Evolutionary conservation across 2,329 filamentous ascomycete species (phyloP), one percentile per base, ranked within the genome.

Genomic region (Chaetothyriales sp.): DNA sequence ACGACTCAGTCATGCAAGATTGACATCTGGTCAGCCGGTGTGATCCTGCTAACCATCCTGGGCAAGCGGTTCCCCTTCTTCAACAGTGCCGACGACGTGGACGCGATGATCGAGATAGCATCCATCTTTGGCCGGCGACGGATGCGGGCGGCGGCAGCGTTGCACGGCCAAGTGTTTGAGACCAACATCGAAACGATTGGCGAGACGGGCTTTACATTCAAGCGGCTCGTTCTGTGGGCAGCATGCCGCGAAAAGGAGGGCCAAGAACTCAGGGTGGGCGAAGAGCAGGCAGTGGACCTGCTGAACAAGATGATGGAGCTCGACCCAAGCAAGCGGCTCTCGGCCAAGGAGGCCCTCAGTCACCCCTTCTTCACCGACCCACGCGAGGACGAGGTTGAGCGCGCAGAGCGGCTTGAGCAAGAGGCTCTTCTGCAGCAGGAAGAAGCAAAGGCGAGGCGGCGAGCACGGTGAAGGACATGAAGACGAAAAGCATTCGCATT

Each of bases 61-160:
- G 90, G 86, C 43, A 84, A 84, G 51, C 81, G 92, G 3, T 98
- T 98, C 61, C 92, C 92, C 1, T 98, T 98, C 69, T 98, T 98
- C 75, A 95, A 98, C 69, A 94, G 86, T 45, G 84, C 88, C n/a
- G 92, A 98, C 65, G 92, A 98, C 61, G 84, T 98, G 46, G 92
- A 98, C 63, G 92, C 92, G 48, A 84, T 95, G 77, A 90, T 98
- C 59, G 92, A 98, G 67, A 93, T 98, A 58, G 86, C 89, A 36
- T 94, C 87, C 52, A 94, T 98, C 54, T 95, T 96, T 65, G 92
- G 92, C 47, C 76, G 76, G 43, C 81, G 78, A 63, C 80, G 82
- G 52, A 96, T 98, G 90, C 85, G 83, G 63, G 73, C 78, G 32
- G 85, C 84, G 2, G 87, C 86, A 0, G 72, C 87, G 18, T 73